phyloP scores from a whole-genome alignment of 495 filamentous ascomycete species.

The Hypomontagnella monticulosa region DNA sequence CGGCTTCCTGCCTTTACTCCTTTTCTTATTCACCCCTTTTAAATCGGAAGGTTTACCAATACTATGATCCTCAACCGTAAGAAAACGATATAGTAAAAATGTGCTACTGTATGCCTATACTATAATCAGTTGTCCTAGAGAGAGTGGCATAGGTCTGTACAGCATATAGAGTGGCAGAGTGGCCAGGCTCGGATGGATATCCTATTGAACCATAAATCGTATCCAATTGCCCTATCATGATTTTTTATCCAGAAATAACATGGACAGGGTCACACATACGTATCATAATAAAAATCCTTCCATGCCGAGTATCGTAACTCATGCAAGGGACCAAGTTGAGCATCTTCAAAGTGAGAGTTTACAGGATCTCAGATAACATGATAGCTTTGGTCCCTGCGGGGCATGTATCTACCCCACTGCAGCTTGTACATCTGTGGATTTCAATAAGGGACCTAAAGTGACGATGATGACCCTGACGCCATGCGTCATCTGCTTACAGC shows the following conservation, averaged over 20 bases:
- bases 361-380: not conserved
- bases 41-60: no score
- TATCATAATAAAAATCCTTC: no score
- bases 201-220: not conserved
- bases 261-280: no score
- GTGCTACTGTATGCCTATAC: not conserved
- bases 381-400: not conserved
- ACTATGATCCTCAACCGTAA: not conserved
- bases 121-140: not conserved
- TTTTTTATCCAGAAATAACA: not conserved
- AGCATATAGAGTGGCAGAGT: not conserved
- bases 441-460: no score
- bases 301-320: no score
- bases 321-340: no score
- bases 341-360: not conserved
- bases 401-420: not conserved
- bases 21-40: no score
- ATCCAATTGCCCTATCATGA: constrained; percentile 6
- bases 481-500: no score
- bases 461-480: no score
- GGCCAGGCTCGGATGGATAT: not conserved
- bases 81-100: not conserved
- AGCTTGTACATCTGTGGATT: no score
- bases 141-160: not conserved
- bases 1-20: no score